These are phyloP conservation scores for Aspergillus tamarii DNA, from an alignment of 2,329 filamentous ascomycete genomes.

Conservation along the genomic window DNA sequence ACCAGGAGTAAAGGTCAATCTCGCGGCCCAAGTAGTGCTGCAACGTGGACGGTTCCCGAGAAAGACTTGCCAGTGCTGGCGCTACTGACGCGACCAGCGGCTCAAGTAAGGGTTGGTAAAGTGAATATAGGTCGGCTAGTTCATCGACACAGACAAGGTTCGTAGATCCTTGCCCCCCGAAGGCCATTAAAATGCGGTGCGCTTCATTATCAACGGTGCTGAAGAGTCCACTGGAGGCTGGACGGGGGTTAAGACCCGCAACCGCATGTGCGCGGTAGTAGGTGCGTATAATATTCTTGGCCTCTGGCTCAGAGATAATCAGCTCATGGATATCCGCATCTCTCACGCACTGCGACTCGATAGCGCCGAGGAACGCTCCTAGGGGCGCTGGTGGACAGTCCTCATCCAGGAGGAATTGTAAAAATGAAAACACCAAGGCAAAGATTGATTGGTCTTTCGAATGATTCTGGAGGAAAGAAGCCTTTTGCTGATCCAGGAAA, in stretches of 20 bases:
- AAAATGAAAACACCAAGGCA: not conserved
- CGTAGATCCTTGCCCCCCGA: slow-evolving; percentile 3
- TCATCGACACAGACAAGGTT: not conserved
- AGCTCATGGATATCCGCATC: not conserved
- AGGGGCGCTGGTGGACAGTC: not conserved
- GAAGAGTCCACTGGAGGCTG: not conserved
- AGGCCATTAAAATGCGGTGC: not conserved
- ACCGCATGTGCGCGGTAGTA: not conserved
- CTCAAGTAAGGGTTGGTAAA: slow-evolving; percentile 1
- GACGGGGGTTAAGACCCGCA: not conserved
- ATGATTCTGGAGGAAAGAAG: not conserved
- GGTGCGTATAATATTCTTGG: not conserved
- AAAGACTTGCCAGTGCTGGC: not conserved
- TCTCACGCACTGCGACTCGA: not conserved
- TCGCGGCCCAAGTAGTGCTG: not conserved
- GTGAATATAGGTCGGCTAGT: not conserved
- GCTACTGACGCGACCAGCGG: not conserved
- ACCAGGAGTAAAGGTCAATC: slow-evolving; percentile 11
- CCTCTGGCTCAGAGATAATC: not conserved
- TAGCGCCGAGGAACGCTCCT: not conserved
- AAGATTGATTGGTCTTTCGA: not conserved
- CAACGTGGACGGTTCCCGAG: not conserved
- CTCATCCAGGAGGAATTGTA: not conserved
- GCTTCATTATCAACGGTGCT: not conserved
- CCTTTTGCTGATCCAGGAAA: not conserved